Base-by-base conservation (phyloP, 176 grass and related monocot genomes). In the Rhipidocladum racemiflorum region DNA sequence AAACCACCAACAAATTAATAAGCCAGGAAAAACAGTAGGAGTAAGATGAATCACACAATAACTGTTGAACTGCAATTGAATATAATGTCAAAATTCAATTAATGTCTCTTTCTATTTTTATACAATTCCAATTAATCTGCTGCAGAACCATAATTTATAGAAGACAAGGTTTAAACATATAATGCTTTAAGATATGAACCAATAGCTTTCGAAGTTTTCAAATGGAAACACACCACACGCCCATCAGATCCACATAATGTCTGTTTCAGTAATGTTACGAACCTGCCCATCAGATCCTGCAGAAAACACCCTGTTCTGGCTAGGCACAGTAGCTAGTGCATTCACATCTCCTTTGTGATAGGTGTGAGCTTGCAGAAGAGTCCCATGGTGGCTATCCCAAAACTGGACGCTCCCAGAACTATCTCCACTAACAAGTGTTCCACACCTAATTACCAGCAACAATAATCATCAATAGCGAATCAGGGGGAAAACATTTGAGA, bases 221-320 rank as follows among this genome's bases (percentile, higher is more conserved):
- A 60, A 65, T 55, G 48, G 20, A 79, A 70, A 20, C 44, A 83
- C 18, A 38, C 39, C 8, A 1, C 39, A 2, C 39, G 8, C 39
- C 0, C 38, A 39, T 7, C n/a, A n/a, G n/a, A 81, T 82, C 72
- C 72, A 86, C 72, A 44, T 70, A 89, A 81, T 68, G 42, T 30
- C 42, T 68, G 76, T 75, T 85, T 88, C 60, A 78, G 72, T 55
- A 86, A 77, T 86, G 67, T 30, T 71, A 88, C 83, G 67, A 88
- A 99, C 97, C 97, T 99, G 93, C 59, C 97, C 97, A 88, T 99
- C 97, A 65, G 97, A 93, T 80, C 97, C 97, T 82, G 97, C 89
- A 54, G 97, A 99, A 84, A 99, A 99, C 16, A 99, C 77, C 66
- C 89, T 89, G 80, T 85, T 93, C 79, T 93, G 93, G 83, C 75